These are phyloP conservation scores for Aspergillus sp. DNA, from an alignment of 2,329 filamentous ascomycete species.

Conservation along the genomic window DNA sequence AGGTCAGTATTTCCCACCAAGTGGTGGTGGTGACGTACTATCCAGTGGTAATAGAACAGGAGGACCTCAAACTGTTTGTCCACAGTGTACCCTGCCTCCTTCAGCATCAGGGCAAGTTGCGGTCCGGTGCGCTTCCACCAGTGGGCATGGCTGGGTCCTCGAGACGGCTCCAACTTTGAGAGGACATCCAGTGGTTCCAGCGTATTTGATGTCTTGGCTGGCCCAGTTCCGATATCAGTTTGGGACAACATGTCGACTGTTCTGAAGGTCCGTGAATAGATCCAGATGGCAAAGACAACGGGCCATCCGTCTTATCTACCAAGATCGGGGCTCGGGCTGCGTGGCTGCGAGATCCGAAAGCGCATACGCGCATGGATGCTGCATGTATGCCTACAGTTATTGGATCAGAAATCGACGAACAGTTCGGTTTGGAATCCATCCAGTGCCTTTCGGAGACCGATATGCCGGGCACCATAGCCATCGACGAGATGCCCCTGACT, in stretches of 20 bases:
- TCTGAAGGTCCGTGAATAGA: neutral
- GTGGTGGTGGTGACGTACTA: neutral
- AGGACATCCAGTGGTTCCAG: neutral
- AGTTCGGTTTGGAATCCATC: neutral
- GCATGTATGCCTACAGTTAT: neutral
- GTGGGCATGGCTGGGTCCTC: neutral
- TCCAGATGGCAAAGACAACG: neutral
- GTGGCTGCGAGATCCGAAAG: neutral
- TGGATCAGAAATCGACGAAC: too few relatives aligned
- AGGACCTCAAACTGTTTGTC: conserved; percentile 18
- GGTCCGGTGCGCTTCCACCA: conserved; percentile 19
- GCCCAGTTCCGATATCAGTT: neutral
- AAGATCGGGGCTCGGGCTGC: neutral
- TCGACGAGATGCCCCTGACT: too few relatives aligned
- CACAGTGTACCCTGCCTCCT: conserved; percentile 14
- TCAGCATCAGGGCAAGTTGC: conserved; percentile 14
- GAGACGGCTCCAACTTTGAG: neutral
- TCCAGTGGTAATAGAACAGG: conserved; percentile 19
- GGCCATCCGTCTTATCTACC: neutral
- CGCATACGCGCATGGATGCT: neutral
- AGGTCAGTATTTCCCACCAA: neutral
- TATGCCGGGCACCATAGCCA: too few relatives aligned
- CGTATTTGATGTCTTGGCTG: neutral
- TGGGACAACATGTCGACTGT: neutral
- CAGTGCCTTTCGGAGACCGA: neutral